A percentile compares a stretch with the other conserved stretches of the same genome.
These are phyloP conservation scores for Fusarium graminum DNA, from an alignment of 2,329 filamentous ascomycete genomes.

Conservation along the genomic window DNA sequence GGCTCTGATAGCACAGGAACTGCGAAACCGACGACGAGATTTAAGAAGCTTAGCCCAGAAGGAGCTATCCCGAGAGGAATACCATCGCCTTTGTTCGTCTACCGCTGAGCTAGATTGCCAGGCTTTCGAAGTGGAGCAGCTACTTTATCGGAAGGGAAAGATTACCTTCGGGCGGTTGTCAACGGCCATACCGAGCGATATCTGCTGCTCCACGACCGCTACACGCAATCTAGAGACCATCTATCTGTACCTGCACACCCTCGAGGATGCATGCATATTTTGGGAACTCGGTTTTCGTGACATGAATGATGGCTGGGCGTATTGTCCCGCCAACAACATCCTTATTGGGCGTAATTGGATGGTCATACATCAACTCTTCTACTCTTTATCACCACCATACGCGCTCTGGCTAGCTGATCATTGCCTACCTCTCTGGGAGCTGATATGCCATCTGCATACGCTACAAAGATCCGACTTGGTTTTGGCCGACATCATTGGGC, in stretches of 20 bases:
- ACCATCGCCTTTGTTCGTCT: accelerated
- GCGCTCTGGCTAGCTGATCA: background rate
- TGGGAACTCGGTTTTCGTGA: background rate
- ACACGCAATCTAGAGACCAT: accelerated
- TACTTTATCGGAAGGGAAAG: background rate
- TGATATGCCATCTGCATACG: background rate
- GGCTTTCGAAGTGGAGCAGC: no score
- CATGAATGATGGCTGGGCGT: accelerated
- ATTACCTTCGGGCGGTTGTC: background rate
- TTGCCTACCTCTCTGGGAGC: background rate
- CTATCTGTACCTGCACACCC: accelerated
- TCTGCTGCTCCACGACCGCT: accelerated
- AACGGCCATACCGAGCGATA: background rate
- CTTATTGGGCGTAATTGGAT: no score
- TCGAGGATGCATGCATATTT: background rate
- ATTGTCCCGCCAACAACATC: no score
- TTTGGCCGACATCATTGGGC: background rate
- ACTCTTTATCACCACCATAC: background rate
- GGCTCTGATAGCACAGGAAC: background rate
- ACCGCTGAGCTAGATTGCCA: background rate
- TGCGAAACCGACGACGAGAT: background rate
- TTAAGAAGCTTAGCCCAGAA: background rate
- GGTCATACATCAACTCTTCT: no score
- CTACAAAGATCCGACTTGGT: background rate
- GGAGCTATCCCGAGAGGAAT: background rate